Evolutionary conservation across 1,139 yeast species (phyloP), one percentile per base, ranked within the genome.

Genomic region (Suzukiozyma palmioleophila): DNA sequence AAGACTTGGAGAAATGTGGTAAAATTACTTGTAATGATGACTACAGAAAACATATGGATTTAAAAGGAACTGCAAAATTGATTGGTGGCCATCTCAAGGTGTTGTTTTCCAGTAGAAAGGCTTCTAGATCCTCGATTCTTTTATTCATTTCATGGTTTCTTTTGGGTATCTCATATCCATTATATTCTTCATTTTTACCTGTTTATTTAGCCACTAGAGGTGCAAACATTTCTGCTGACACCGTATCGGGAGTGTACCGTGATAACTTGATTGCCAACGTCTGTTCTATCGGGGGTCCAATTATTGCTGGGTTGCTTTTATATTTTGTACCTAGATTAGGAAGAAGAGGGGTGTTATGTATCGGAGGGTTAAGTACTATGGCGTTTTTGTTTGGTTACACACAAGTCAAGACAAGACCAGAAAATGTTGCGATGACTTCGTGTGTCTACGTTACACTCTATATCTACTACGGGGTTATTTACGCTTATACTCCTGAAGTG

Each of bases 1-100:
- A 75, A 43, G 60, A 70, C 41, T 59, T 78, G 35, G 44, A 53
- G 37, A 65, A 53, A 0, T 69, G 77, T 51, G 82, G 80, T 37
- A 67, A 62, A 35, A 59, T 69, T 39, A 52, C 56, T 28, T 43
- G 52, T 10, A 58, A 58, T 42, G 51, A 51, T 14, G 60, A 57
- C 42, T 49, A 48, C 39, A 47, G 64, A 41, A 45, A 54, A 35
- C 40, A 54, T 27, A 43, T 39, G 26, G 43, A 48, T 26, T 12
- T 62, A 26, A 42, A 28, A 21, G 60, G 62, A 2, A 52, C 53
- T 14, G 35, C 50, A 2, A 39, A 38, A 16, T 48, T 62, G 39
- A 47, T 54, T 14, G 37, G 31, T 28, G 43, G 46, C 10, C 69
- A 66, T 45, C 42, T 64, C 36, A 48, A 48, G 32, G 47, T 56